Base-by-base conservation (phyloP, 305 asterid species). In the Galium porrigens region DNA sequence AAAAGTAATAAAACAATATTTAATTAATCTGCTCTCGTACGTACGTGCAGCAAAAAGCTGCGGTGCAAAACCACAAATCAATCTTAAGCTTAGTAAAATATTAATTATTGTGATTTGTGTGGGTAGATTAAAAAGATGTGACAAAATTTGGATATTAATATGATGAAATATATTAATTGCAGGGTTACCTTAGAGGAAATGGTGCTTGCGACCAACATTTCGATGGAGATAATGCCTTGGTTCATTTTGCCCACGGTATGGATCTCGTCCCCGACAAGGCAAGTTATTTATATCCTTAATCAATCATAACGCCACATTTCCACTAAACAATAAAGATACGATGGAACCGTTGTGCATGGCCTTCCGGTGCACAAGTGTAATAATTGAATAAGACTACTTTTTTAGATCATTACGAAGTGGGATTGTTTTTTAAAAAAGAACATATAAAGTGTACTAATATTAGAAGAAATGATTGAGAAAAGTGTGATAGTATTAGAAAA, bases 111-210 rank as follows among this genome's bases (percentile, higher is more conserved):
- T 18, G 1, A n/a, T 18, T 17, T 5, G 11, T 18, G 56, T n/a
- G 56, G 42, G 42, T 36, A 36, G 7, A 6, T 6, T 34, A 34
- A 34, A 5, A 34, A 5, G 33, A 30, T 30, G 33, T 30, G 33
- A 3, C 4, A 30, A 30, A 30, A 22, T 22, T 22, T 22, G 22
- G 22, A 22, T 22, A 22, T 27, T 1, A 20, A 60, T 18, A 2
- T 57, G 59, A 60, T 65, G 27, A 18, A 53, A 18, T 52, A 27
- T 27, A 27, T 0, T 1, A n/a, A n/a, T 22, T 52, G 68, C 76
- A 82, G 90, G 90, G 87, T 5, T 84, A 84, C 80, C 70, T 80
- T 79, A 63, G 82, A 48, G 90, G 90, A 46, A 80, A 84, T 58
- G 90, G 90, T 11, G 79, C 78, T 33, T 68, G 79, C 56, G 90